A percentile compares a stretch with the other conserved stretches of the same genome.
Evolutionary conservation across 202 grass and related monocot genomes (phyloP).

Genomic region (Cymbopogon flexuosus): DNA sequence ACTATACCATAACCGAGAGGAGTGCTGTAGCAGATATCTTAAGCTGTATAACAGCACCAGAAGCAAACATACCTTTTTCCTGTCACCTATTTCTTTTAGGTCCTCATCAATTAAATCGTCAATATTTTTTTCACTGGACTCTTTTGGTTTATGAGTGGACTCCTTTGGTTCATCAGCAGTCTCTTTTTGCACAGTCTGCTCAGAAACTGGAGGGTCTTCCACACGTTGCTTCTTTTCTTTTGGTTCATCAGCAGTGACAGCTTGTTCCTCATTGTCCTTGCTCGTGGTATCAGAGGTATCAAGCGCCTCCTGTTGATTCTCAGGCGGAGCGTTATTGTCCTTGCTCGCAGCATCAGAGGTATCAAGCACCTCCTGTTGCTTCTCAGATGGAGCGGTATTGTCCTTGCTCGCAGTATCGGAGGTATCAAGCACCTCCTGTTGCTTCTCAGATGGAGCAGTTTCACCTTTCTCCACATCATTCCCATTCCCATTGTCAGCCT

Average conservation of each 20-base stretch:
- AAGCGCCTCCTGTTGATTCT: conserved; percentile 20
- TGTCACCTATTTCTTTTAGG: conserved; percentile 67
- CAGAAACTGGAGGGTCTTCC: conserved; percentile 29
- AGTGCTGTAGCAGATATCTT: not conserved
- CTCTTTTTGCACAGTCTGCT: conserved; percentile 15
- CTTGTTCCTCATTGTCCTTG: conserved; percentile 36
- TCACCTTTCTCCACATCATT: conserved; percentile 43
- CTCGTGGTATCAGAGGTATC: not conserved
- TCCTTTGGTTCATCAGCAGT: conserved; percentile 34
- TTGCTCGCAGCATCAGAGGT: not conserved
- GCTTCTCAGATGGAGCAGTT: conserved; percentile 21
- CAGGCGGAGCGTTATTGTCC: not conserved
- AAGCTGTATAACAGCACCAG: not conserved
- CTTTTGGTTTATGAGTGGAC: conserved; percentile 34
- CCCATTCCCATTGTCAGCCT: conserved; percentile 38
- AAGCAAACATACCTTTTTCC: conserved; percentile 67
- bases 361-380: conserved; percentile 22
- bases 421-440: conserved; percentile 2
- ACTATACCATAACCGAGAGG: not conserved
- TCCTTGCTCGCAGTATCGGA: too few relatives aligned
- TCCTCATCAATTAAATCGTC: conserved; percentile 93
- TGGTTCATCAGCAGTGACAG: conserved; percentile 39
- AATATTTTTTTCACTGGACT: conserved; percentile 59
- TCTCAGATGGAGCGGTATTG: not conserved
- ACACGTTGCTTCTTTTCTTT: conserved; percentile 61